Base-by-base conservation (phyloP, 1,139 yeast genomes). In the Zhuliangozyma blackwelliae region DNA sequence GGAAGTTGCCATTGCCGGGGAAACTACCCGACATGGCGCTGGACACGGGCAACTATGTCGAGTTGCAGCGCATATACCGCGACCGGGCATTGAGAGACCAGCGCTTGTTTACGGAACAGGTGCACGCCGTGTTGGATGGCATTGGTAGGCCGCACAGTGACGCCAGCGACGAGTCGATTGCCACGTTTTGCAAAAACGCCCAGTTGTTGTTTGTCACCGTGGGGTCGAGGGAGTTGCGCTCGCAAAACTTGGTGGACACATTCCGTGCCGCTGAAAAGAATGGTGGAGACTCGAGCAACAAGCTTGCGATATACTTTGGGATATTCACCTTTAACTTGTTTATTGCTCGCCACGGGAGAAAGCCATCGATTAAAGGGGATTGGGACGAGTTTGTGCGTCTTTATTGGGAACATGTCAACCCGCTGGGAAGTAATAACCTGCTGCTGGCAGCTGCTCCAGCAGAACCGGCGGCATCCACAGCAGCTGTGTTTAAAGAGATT, bases 1-100 rank as follows among this genome's bases (percentile, higher is more conserved):
- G 64, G 3, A 52, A 57, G 16, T 59, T 85, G 20, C 97, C 97
- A 0, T 62, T 88, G 3, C 70, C 83, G 3, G 96, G 96, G 0
- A 72, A 67, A 1, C 54, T 90, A 10, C 96, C 96, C 0, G 97
- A 90, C 56, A 90, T 92, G 97, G 84, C 86, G 26, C 77, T 96
- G 0, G 80, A 81, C 46, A 82, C 96, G 0, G 60, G 60, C 10
- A 70, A 70, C 37, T 92, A 84, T 54, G 67, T 82, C 8, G 55
- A 51, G 6, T 58, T 92, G 36, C 85, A 82, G 51, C 55, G 54
- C 1, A 49, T 87, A 11, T 89, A 85, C 53, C 61, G 68, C 16
- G 61, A 58, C 1, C 85, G 83, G 49, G 83, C 88, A 1, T 43
- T 48, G 5, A 34, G 42, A 2, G 96, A 89, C 54, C 63, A 67